These are phyloP conservation scores for Nemophila menziesii DNA, from an alignment of 257 asterid genomes.

Conservation along the genomic window DNA sequence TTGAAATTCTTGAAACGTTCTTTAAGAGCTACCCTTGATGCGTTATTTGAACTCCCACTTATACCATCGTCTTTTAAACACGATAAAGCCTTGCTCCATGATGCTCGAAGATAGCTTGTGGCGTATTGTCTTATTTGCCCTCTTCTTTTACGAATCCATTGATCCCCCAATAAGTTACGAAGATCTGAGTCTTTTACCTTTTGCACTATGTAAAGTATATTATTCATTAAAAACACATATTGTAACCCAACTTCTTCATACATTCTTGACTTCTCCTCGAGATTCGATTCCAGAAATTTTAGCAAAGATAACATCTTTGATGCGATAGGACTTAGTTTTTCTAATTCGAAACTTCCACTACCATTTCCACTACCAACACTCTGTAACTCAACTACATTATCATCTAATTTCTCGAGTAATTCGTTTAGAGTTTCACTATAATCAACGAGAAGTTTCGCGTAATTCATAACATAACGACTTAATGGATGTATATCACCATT, in stretches of 20 bases:
- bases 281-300: slow-evolving; percentile 66
- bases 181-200: slow-evolving; percentile 88
- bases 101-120: slow-evolving; percentile 78
- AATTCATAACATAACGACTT: slow-evolving; percentile 90
- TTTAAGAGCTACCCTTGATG: slow-evolving; percentile 72
- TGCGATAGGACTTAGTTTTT: slow-evolving; percentile 42
- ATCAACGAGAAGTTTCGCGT: slow-evolving; percentile 75
- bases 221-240: slow-evolving; percentile 81
- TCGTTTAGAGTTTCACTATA: slow-evolving; percentile 60
- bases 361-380: slow-evolving; percentile 24
- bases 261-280: slow-evolving; percentile 75
- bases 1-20: slow-evolving; percentile 90
- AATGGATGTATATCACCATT: slow-evolving; percentile 90
- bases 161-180: slow-evolving; percentile 68
- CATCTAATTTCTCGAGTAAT: slow-evolving; percentile 41
- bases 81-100: slow-evolving; percentile 74
- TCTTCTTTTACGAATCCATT: slow-evolving; percentile 64
- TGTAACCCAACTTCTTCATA: slow-evolving; percentile 82
- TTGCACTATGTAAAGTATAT: slow-evolving; percentile 76
- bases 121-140: slow-evolving; percentile 82
- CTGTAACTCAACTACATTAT: slow-evolving; percentile 15
- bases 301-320: slow-evolving; percentile 48
- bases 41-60: slow-evolving; percentile 68
- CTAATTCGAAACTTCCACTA: slow-evolving; percentile 31
- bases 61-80: slow-evolving; percentile 85